A percentile compares a stretch with the other conserved stretches of the same genome.
These are phyloP conservation scores for Rhododendron ovatum DNA, from an alignment of 148 eudicot genomes.

Conservation along the genomic window DNA sequence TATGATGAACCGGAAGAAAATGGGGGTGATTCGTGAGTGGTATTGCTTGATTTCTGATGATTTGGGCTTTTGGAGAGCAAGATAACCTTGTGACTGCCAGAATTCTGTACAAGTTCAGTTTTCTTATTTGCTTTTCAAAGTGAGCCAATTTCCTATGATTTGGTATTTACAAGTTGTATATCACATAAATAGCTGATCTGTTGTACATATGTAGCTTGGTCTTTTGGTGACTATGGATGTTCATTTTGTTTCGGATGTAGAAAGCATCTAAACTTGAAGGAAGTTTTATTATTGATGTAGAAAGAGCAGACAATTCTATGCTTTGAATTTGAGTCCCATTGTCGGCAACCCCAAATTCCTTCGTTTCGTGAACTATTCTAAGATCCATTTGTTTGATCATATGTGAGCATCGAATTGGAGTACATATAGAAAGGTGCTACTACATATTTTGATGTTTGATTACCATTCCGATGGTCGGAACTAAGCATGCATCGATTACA, in stretches of 20 bases:
- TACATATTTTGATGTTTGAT: no score
- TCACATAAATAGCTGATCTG: background rate
- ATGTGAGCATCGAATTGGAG: background rate
- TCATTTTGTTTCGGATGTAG: no score
- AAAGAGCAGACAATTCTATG: background rate
- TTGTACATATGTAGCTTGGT: background rate
- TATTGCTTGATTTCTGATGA: background rate
- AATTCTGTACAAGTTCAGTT: background rate
- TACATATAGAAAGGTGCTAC: no score
- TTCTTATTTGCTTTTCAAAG: background rate
- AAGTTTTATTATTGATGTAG: no score
- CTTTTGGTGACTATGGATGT: background rate
- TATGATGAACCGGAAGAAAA: constrained; percentile 56
- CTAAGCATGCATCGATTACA: no score
- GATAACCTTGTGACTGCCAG: constrained; percentile 6
- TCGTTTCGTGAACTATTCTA: background rate
- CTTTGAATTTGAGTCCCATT: background rate
- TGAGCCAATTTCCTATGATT: background rate
- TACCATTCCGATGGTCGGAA: no score
- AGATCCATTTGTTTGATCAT: background rate
- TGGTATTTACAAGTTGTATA: background rate
- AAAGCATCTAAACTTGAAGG: background rate
- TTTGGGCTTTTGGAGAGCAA: background rate
- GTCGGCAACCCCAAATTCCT: background rate
- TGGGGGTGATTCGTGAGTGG: constrained; percentile 24